Evolutionary conservation across 2,329 filamentous ascomycete genomes (phyloP), one percentile per base, ranked within the genome.

Genomic region (Metarhizium guizhouense): DNA sequence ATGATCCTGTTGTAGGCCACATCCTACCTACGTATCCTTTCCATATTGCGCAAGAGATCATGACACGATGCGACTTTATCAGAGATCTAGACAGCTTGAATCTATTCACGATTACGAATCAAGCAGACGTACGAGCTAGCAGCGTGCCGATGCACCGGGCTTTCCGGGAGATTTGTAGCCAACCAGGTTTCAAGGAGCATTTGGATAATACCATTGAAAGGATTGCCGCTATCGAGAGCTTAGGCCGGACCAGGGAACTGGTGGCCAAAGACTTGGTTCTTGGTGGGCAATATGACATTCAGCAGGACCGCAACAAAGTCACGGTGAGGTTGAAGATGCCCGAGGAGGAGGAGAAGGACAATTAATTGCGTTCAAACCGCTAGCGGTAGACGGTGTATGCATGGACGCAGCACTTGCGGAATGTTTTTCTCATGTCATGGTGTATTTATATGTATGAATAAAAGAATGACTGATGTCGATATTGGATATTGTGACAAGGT

Each of bases 21-120:
- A 77, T 90, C 34, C 79, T 97, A 4, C 91, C 94, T 0, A 82
- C 88, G 45, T 87, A 90, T 59, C 84, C 88, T 0, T 83, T 96
- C 55, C 90, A 95, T 68, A 81, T 87, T 62, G 90, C 91, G 0
- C 87, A 93, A 59, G 81, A 96, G 71, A 87, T 96, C 68, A 96
- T 96, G 93, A 97, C 94, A 14, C 82, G 94, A 54, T 87, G 90
- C 57, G 94, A 99, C 71, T 99, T 97, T 69, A 92, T 97, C 64
- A 85, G 94, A 62, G 80, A 85, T 58, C 92, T 97, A 67, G 94
- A 99, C 72, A 89, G 94, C 60, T 82, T 94, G 58, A 97, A 97
- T 68, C 83, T 99, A 57, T 96, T 97, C 73, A 94, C 89, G 59
- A 97, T 99, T 65, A 93, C 95, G 58, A 90, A 86, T 56, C 80